Evolutionary conservation across 2,329 filamentous ascomycete genomes (phyloP).

Genomic region (Aspergillus sp.): DNA sequence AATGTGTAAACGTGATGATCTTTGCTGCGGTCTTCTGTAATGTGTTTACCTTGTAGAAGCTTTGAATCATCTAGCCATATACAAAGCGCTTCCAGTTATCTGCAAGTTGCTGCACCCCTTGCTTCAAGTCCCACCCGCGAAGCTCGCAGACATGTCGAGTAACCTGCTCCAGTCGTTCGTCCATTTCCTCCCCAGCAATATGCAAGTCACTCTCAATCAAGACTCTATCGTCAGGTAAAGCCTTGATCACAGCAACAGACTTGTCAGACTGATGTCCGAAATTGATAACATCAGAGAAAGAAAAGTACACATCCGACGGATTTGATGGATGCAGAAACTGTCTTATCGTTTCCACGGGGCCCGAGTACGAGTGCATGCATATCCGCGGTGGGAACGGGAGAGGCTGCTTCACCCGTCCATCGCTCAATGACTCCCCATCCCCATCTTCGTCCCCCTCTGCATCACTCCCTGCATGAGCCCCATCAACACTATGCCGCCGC

Average conservation of each 20-base stretch:
- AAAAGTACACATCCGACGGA: slow-evolving; percentile 81
- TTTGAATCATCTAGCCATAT: slow-evolving; percentile 56
- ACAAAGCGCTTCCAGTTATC: slow-evolving; percentile 80
- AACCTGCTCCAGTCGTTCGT: slow-evolving; percentile 73
- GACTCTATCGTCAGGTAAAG: slow-evolving; percentile 76
- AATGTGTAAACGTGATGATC: neutral
- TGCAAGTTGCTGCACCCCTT: slow-evolving; percentile 70
- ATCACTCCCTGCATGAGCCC: slow-evolving; percentile 36
- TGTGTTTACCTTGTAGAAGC: neutral
- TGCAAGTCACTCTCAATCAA: slow-evolving; percentile 92
- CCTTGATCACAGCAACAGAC: slow-evolving; percentile 69
- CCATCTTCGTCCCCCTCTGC: slow-evolving; percentile 30
- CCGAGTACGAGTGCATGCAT: slow-evolving; percentile 93
- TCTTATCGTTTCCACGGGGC: slow-evolving; percentile 71
- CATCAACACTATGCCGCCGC: slow-evolving; percentile 36
- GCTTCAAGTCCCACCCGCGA: slow-evolving; percentile 75
- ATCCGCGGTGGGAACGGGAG: slow-evolving; percentile 82
- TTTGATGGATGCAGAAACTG: slow-evolving; percentile 77
- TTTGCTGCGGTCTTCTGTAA: neutral
- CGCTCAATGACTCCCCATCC: neutral
- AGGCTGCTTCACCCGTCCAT: slow-evolving; percentile 21
- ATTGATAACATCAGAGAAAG: slow-evolving; percentile 85
- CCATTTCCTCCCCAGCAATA: slow-evolving; percentile 79
- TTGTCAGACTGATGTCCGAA: slow-evolving; percentile 63
- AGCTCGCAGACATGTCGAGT: slow-evolving; percentile 75